Conservation (phyloP, 2,329 filamentous ascomycete species). For the Aspergillus bombycis region DNA sequence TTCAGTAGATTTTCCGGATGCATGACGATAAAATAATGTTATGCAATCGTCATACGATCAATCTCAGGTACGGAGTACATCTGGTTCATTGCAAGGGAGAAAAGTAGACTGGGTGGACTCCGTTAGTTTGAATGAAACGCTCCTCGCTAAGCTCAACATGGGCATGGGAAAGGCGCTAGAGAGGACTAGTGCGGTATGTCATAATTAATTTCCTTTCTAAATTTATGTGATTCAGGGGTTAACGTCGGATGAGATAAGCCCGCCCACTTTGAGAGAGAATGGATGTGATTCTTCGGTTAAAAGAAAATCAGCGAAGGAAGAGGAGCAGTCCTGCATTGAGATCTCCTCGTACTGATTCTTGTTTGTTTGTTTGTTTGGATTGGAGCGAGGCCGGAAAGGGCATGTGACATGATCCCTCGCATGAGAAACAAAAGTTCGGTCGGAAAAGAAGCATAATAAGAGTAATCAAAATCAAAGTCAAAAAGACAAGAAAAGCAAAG, state of each 20-base stretch:
- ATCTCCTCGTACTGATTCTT: not conserved
- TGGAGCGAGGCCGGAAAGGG: not conserved
- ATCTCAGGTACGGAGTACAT: not conserved
- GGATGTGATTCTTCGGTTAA: not conserved
- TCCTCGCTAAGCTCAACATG: not conserved
- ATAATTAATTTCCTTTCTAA: constrained; percentile 16
- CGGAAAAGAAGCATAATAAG: not conserved
- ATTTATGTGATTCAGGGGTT: constrained; percentile 18
- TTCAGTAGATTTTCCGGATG: not conserved
- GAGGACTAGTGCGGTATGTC: constrained; percentile 20
- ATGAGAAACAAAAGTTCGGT: not conserved
- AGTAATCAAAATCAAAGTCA: not conserved
- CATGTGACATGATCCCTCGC: not conserved
- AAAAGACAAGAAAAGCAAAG: not conserved
- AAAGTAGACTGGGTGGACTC: not conserved
- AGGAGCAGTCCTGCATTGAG: not conserved
- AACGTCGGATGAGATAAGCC: not conserved
- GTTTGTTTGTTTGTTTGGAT: not conserved
- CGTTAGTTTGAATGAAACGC: constrained; percentile 7
- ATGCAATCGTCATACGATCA: constrained; percentile 14
- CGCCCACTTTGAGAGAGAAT: not conserved
- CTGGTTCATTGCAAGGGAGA: not conserved
- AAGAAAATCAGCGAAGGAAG: not conserved
- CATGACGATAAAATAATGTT: constrained; percentile 1
- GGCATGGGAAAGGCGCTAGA: constrained; percentile 11